Evolutionary conservation across 805 yeast genomes (phyloP), one percentile per base, ranked within the genome.

Genomic region (Myxozyma vanderwaltii): DNA sequence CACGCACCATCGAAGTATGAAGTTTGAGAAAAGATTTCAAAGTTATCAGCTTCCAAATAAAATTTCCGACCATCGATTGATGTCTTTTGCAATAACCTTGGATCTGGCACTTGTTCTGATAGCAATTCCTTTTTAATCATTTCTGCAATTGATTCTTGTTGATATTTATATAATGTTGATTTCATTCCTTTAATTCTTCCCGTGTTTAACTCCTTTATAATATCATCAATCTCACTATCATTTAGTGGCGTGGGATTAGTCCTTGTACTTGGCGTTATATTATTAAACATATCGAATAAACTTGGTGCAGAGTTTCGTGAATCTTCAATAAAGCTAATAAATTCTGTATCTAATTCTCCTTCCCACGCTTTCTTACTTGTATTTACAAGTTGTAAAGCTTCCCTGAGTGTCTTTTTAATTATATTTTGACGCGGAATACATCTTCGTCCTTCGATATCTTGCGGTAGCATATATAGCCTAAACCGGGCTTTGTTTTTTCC

Each of bases 41-140:
- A 63, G 0, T 64, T 66, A 3, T 67, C 62, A 0, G 76, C 54
- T 66, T 84, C 79, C 54, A 78, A 69, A 60, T 75, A 78, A 66
- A 27, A 47, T 17, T 56, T 60, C 10, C 51, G 59, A 12, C 68
- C 59, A 19, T 51, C 6, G 31, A 41, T 31, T 27, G 51, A 1
- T 73, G 68, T n/a, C 72, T 68, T 1, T 35, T 47, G 12, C 75
- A 53, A 19, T 75, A 69, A 60, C 73, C 75, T 1, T 81, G 82
- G 54, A 74, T 72, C 13, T 73, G 51, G 4, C 69, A 69, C 36
- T 64, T 68, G n/a, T 58, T 55, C 7, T 12, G 77, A 72, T 1
- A 61, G 41, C 0, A 78, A 63, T 66, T 86, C 91, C 63, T 76
- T 78, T 52, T 78, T 80, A 29, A 79, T 70, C 90, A 86, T 86